Evolutionary conservation across 2,329 filamentous ascomycete species (phyloP).

Genomic region (Pseudogymnoascus sp.): DNA sequence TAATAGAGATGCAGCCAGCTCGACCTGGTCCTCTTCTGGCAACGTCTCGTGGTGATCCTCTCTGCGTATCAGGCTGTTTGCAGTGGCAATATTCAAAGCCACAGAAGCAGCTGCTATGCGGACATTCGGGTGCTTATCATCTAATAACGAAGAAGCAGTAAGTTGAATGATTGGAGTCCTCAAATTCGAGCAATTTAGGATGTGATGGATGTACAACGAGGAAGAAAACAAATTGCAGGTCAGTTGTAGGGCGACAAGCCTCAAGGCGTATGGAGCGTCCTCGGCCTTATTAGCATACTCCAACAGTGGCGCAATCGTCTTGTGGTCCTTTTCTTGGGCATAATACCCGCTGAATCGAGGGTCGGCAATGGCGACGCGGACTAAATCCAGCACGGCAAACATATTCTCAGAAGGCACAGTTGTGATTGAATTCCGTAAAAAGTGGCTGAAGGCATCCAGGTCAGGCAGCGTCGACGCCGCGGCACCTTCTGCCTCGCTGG

Average conservation of each 20-base stretch:
- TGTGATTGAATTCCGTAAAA: conserved; percentile 49
- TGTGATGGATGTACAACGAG: conserved; percentile 58
- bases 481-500: conserved; percentile 48
- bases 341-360: conserved; percentile 73
- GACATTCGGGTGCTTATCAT: conserved; percentile 64
- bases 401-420: conserved; percentile 56
- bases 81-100: conserved; percentile 71
- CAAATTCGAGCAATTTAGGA: conserved; percentile 46
- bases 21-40: conserved; percentile 65
- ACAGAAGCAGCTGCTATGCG: conserved; percentile 77
- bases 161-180: conserved; percentile 57
- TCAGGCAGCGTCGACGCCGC: conserved; percentile 65
- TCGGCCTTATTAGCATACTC: conserved; percentile 48
- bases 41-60: conserved; percentile 51
- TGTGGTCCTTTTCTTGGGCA: conserved; percentile 63
- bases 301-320: conserved; percentile 56
- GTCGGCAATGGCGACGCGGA: conserved; percentile 71
- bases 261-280: conserved; percentile 68
- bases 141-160: conserved; percentile 70
- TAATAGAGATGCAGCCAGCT: conserved; percentile 71
- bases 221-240: conserved; percentile 79
- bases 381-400: conserved; percentile 79
- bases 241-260: conserved; percentile 76
- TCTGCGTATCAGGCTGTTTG: conserved; percentile 59
- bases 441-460: conserved; percentile 55